Base-by-base conservation (phyloP, 306 rosid species). In the Oxytropis ochrocephala region DNA sequence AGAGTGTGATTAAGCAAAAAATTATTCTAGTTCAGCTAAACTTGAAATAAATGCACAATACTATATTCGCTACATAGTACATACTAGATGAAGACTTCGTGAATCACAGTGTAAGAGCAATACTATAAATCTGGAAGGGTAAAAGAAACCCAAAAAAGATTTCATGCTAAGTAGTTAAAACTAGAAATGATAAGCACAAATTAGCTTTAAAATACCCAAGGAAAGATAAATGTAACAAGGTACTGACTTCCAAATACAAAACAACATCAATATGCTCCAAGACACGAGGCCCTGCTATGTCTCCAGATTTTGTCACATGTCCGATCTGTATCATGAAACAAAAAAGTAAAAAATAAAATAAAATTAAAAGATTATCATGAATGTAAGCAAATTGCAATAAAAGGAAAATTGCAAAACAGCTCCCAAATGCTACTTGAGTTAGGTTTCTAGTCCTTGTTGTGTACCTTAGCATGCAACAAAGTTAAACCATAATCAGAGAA, bases 251-350 rank as follows among this genome's bases (percentile, higher is more conserved):
- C 95, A 94, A 42, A 67, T 94, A 90, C 80, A 94, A 77, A 47
- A 90, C 98, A 64, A 81, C 96, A 75, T 94, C 97, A 42, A 94
- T 94, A 77, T 94, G 97, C 83, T 94, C 98, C 88, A 94, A 84
- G 38, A 85, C 76, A 64, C 89, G 96, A 67, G 98, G 98, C 78
- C 98, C 98, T 2, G 98, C 98, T 71, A 94, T 82, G 0, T 90
- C 98, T 70, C 98, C 98, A 48, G 94, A 82, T 78, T 94, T 90
- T 49, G 86, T 90, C 73, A 94, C 95, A 18, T 94, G 98, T 21
- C 96, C 98, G 76, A 90, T 83, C 98, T 94, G 86, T 66, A 73
- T 79, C 56, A 49, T 33, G 58, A 67, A 82, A 52, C 10, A 74
- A 69, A 76, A n/a, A n/a, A n/a, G n/a, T n/a, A n/a, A n/a, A 27